phyloP scores from a whole-genome alignment of 768 basidiomycete species.

The Sarcodon aspratus region DNA sequence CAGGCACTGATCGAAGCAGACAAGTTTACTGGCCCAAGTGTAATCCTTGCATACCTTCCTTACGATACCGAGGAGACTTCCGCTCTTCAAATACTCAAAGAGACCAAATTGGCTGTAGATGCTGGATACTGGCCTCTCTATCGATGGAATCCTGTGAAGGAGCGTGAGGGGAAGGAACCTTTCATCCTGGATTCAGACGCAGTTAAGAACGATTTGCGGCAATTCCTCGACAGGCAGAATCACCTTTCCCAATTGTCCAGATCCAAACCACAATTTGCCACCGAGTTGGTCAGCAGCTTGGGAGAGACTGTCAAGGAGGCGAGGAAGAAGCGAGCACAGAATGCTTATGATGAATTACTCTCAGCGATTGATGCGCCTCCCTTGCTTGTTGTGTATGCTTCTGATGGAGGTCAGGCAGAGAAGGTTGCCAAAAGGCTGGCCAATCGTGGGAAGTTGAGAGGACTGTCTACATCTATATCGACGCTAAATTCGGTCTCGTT shows the following conservation, averaged over 20 bases:
- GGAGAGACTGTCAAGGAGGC: constrained; percentile 81
- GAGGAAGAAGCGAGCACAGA: constrained; percentile 68
- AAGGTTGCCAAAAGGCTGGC: constrained; percentile 87
- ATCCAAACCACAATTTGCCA: constrained; percentile 67
- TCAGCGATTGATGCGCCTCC: constrained; percentile 83
- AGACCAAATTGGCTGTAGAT: constrained; percentile 94
- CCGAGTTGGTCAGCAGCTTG: constrained; percentile 72
- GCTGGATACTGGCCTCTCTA: constrained; percentile 97
- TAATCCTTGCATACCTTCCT: constrained; percentile 91
- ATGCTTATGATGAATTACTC: constrained; percentile 77
- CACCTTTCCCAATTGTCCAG: constrained; percentile 90
- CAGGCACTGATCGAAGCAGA: constrained; percentile 91
- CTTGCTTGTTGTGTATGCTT: constrained; percentile 83
- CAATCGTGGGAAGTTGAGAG: constrained; percentile 73
- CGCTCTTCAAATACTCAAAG: constrained; percentile 88
- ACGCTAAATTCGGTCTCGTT: constrained; percentile 76
- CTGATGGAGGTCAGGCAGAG: constrained; percentile 90
- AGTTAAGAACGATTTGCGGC: constrained; percentile 85
- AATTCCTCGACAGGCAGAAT: constrained; percentile 94
- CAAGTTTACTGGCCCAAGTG: constrained; percentile 76
- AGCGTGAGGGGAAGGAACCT: constrained; percentile 67
- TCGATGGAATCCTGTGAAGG: constrained; percentile 91
- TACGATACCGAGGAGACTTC: constrained; percentile 66
- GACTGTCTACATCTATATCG: constrained; percentile 62
- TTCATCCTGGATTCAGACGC: constrained; percentile 90